phyloP scores from a whole-genome alignment of 129 eudicot species.

The Pulicaria dysenterica region DNA sequence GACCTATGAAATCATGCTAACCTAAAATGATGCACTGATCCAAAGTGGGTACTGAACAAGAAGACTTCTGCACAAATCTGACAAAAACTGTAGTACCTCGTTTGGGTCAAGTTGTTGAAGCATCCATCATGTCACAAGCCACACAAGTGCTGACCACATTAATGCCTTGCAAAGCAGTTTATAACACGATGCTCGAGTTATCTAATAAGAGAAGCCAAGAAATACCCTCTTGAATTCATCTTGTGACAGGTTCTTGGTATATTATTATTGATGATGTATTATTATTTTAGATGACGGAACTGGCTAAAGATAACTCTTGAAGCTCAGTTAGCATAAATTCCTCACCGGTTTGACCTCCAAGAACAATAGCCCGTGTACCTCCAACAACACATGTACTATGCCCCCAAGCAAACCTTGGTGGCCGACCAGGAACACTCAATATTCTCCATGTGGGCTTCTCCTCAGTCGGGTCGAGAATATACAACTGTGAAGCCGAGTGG shows the following conservation, averaged over 20 bases:
- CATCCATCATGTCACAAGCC: neutral
- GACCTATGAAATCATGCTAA: conserved; percentile 16
- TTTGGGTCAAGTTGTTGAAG: neutral
- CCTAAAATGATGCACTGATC: conserved; percentile 19
- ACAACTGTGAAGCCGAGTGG: conserved; percentile 59
- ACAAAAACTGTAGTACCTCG: conserved; percentile 21
- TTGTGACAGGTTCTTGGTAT: neutral
- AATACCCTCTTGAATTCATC: neutral
- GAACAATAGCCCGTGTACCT: conserved; percentile 55
- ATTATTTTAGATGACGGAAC: conserved; percentile 29
- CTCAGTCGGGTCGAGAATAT: conserved; percentile 58
- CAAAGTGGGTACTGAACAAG: conserved; percentile 19
- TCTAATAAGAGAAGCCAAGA: too few relatives aligned
- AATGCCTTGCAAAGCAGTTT: too few relatives aligned
- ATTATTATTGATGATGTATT: too few relatives aligned
- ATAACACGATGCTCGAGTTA: too few relatives aligned
- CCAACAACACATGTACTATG: conserved; percentile 59
- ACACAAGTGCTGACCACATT: too few relatives aligned
- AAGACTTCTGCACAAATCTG: conserved; percentile 30
- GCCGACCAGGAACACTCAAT: conserved; percentile 46
- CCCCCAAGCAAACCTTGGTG: conserved; percentile 60
- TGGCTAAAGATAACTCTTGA: conserved; percentile 57
- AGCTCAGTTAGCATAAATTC: conserved; percentile 64
- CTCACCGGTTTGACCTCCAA: conserved; percentile 60
- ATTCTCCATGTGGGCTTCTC: conserved; percentile 66